phyloP scores from a whole-genome alignment of 768 basidiomycete genomes.

The Erythrobasidium yunnanense region DNA sequence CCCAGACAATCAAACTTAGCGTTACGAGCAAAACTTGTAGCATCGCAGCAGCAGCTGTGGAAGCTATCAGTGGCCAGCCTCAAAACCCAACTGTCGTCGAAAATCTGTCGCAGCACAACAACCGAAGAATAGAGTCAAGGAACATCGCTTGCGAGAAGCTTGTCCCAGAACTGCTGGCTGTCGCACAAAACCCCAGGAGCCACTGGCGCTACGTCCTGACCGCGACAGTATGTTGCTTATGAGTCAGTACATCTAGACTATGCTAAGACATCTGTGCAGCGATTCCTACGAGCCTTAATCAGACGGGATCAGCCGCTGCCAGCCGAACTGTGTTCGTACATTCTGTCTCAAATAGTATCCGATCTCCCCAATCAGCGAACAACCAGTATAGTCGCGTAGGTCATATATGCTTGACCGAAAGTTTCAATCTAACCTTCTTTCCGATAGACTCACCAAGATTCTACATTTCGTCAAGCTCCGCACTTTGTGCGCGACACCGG shows the following conservation, averaged over 20 bases:
- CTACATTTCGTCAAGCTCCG: slow-evolving; percentile 70
- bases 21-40: background rate
- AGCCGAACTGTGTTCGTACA: slow-evolving; percentile 29
- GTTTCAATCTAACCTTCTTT: slow-evolving; percentile 46
- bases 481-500: slow-evolving; percentile 52
- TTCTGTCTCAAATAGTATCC: slow-evolving; percentile 33
- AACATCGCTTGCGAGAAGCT: slow-evolving; percentile 34
- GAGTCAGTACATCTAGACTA: too few relatives aligned
- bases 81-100: background rate
- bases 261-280: slow-evolving; percentile 25
- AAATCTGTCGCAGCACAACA: slow-evolving; percentile 1
- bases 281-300: slow-evolving; percentile 58
- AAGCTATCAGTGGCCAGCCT: background rate
- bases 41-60: background rate
- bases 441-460: slow-evolving; percentile 63
- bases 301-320: slow-evolving; percentile 49
- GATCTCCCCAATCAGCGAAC: slow-evolving; percentile 34
- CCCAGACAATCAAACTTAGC: slow-evolving; percentile 6
- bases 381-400: slow-evolving; percentile 28
- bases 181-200: slow-evolving; percentile 54
- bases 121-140: slow-evolving; percentile 28
- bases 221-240: slow-evolving; percentile 45
- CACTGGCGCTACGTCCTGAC: slow-evolving; percentile 73
- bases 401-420: background rate
- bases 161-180: slow-evolving; percentile 46